Evolutionary conservation across 2,329 filamentous ascomycete genomes (phyloP).

Genomic region (Coleophoma eucalyptorum): DNA sequence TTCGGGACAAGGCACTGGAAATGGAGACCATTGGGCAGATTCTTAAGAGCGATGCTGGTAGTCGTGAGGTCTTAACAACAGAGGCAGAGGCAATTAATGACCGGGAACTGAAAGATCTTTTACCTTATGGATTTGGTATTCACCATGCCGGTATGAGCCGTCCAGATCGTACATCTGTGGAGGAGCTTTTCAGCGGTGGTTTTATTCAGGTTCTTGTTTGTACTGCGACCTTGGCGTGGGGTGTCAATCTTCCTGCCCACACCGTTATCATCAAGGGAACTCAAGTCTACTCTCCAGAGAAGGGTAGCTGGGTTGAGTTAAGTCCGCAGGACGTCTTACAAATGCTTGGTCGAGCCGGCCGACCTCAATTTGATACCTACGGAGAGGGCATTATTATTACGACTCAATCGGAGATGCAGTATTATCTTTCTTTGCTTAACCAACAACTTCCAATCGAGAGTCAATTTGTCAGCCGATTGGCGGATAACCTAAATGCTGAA

Average conservation of each 20-base stretch:
- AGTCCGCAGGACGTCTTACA: constrained; percentile 97
- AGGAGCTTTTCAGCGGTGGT: constrained; percentile 89
- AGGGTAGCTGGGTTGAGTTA: constrained; percentile 96
- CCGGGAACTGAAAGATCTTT: constrained; percentile 83
- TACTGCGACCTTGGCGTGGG: constrained; percentile 97
- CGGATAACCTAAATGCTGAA: constrained; percentile 95
- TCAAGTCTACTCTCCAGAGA: constrained; percentile 96
- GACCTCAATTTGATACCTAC: constrained; percentile 95
- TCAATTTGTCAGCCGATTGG: constrained; percentile 87
- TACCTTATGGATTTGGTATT: constrained; percentile 96
- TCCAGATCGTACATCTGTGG: constrained; percentile 90
- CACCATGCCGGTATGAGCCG: constrained; percentile 97
- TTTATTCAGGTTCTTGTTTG: constrained; percentile 94
- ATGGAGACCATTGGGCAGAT: constrained; percentile 96
- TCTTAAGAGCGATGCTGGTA: constrained; percentile 86
- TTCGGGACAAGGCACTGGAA: constrained; percentile 95
- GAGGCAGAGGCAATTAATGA: constrained; percentile 82
- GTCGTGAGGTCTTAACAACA: constrained; percentile 80
- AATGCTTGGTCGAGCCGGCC: constrained; percentile 95
- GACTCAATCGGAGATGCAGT: constrained; percentile 90
- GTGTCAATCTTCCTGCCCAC: constrained; percentile 95
- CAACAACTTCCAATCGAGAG: constrained; percentile 97
- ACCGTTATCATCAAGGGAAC: constrained; percentile 99
- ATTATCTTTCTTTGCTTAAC: constrained; percentile 94
- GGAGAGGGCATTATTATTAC: constrained; percentile 99